Evolutionary conservation across 495 filamentous ascomycete genomes (phyloP).

Genomic region (Podospora bellae-mahoneyi): DNA sequence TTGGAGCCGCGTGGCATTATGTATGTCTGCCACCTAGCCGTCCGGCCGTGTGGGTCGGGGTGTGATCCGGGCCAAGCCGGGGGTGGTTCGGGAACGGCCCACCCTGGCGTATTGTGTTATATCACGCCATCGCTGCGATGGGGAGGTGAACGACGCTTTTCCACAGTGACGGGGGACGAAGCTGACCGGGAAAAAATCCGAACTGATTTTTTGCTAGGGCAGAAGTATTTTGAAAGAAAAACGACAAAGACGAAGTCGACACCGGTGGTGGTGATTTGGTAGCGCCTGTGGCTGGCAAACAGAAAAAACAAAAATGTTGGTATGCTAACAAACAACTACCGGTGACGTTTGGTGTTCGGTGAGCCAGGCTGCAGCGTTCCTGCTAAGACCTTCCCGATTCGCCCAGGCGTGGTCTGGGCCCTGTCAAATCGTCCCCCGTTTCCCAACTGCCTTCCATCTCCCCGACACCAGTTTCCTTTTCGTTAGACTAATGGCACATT

Average conservation of each 20-base stretch:
- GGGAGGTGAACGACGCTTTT: neutral
- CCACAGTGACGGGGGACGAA: neutral
- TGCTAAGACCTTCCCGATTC: neutral
- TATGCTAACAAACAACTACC: neutral
- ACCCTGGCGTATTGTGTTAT: conserved; percentile 18
- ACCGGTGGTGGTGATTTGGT: neutral
- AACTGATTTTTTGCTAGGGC: neutral
- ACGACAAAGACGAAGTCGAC: neutral
- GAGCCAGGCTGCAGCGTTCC: neutral
- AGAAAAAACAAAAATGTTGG: neutral
- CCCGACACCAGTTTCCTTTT: neutral
- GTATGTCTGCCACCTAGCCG: neutral
- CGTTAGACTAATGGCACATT: neutral
- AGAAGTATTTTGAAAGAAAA: neutral
- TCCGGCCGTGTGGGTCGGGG: neutral
- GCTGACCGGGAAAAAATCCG: neutral
- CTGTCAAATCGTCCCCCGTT: neutral
- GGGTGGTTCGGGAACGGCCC: neutral
- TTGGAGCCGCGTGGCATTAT: neutral
- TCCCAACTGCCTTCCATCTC: neutral
- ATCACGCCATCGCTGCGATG: conserved; percentile 14
- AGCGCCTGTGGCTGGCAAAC: neutral
- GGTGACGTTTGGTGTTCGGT: neutral
- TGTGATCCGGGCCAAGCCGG: conserved; percentile 1
- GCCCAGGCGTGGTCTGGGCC: neutral